Conservation (phyloP, 176 grass and related monocot species). For the Rhynchospora breviuscula region DNA sequence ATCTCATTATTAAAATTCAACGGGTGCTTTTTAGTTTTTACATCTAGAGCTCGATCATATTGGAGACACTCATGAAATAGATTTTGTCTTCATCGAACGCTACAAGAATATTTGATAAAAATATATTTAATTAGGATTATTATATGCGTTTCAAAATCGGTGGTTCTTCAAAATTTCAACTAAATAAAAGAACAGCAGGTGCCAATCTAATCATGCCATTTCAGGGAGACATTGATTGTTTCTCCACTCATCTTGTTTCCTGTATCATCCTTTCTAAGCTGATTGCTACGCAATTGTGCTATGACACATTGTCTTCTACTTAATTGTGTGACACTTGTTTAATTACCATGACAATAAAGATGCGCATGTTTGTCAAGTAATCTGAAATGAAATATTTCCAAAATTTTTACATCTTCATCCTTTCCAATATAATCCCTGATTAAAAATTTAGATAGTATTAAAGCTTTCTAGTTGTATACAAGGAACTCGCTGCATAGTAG, state of each 20-base stretch:
- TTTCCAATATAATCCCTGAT: too few species aligned
- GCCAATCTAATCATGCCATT: conserved; percentile 1
- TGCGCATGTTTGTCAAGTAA: not conserved
- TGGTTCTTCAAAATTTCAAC: not conserved
- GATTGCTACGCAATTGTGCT: not conserved
- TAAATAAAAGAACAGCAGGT: not conserved
- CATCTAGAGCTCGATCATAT: not conserved
- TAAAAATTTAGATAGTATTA: too few species aligned
- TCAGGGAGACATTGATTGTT: conserved; percentile 5
- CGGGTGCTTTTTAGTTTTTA: not conserved
- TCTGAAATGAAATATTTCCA: not conserved
- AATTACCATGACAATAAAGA: not conserved
- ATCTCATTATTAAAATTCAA: not conserved
- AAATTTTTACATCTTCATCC: too few species aligned
- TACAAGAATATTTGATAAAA: not conserved
- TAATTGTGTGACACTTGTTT: not conserved
- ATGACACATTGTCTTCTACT: not conserved
- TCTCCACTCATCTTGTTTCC: not conserved
- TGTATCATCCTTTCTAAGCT: not conserved
- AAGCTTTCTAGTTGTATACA: too few species aligned
- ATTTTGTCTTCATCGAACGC: not conserved
- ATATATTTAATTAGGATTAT: too few species aligned
- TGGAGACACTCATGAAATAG: not conserved
- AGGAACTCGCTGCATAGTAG: too few species aligned
- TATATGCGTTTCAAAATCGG: not conserved